phyloP scores from a whole-genome alignment of 306 rosid species.

The Arachis hypogaea region DNA sequence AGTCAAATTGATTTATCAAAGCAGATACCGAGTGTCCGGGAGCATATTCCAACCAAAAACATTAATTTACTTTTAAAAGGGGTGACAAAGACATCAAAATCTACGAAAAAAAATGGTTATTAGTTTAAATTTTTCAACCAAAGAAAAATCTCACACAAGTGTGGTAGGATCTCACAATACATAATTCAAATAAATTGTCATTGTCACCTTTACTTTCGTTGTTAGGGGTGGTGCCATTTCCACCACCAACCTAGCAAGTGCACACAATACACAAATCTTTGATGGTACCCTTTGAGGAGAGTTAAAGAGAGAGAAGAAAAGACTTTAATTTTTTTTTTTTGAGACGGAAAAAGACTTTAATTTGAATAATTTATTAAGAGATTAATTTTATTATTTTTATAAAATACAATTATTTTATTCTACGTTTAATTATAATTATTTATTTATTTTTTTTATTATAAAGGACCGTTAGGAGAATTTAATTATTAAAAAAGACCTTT shows the following conservation, averaged over 20 bases:
- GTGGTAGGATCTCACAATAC: not conserved
- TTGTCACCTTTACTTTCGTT: not conserved
- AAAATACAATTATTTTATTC: no score
- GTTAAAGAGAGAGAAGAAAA: no score
- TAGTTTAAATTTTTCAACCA: not conserved
- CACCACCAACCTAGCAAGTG: constrained; percentile 7
- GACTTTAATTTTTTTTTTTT: no score
- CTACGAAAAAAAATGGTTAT: not conserved
- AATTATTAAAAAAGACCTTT: no score
- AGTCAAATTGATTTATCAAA: not conserved
- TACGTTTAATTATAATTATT: no score
- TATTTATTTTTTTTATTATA: no score
- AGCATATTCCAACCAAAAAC: not conserved
- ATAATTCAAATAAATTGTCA: not conserved
- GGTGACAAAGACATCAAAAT: not conserved
- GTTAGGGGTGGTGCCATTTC: constrained; percentile 5
- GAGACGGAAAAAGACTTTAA: no score
- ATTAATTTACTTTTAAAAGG: no score
- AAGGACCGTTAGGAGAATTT: no score
- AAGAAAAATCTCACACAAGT: not conserved
- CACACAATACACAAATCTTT: not conserved
- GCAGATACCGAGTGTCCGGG: not conserved
- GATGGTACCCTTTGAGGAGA: not conserved
- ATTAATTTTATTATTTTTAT: no score
- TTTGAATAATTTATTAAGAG: no score